Base-by-base conservation (phyloP, 192 early-diverging fungal genomes). In the Pilaira anomala region DNA sequence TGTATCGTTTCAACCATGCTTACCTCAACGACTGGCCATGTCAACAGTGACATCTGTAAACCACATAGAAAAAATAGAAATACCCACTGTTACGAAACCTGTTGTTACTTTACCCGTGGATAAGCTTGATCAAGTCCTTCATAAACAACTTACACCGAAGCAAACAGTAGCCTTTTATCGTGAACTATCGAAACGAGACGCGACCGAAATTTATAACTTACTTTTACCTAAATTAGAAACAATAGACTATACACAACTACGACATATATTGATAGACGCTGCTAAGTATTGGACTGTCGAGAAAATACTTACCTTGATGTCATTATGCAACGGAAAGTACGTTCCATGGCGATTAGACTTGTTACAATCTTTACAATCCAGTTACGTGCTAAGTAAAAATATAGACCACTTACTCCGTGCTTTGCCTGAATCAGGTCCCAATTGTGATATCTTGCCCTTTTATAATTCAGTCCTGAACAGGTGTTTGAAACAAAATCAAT, bases 401-500 rank as follows among this genome's bases (percentile, higher is more conserved):
- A n/a, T 63, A 19, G 14, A 51, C 11, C 11, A n/a, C 14, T 28
- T 63, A 12, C 19, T 63, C 19, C 21, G 36, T 11, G 19, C 28
- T 40, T 48, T 63, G 24, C 62, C 62, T n/a, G 11, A 18, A 12
- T 12, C 39, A 12, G 19, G 18, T 25, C 14, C 18, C 18, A 16
- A 33, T 28, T 36, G 33, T 36, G 33, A 36, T 9, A 14, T 26
- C 12, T 28, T 36, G 13, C 62, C 33, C 7, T 25, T 63, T 13
- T 52, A 51, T 9, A 63, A 63, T 28, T 26, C 48, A 12, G 49
- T 49, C n/a, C 19, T 63, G 39, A 30, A 39, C 39, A 39, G 36
- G 3, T 48, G 44, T 14, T 51, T 63, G 41, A 63, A 63, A 40
- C 62, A 42, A 29, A 63, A 63, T 0, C 48, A 39, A 3, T 30